phyloP scores from a whole-genome alignment of 2,329 filamentous ascomycete genomes.

The Orbilia oligospora region DNA sequence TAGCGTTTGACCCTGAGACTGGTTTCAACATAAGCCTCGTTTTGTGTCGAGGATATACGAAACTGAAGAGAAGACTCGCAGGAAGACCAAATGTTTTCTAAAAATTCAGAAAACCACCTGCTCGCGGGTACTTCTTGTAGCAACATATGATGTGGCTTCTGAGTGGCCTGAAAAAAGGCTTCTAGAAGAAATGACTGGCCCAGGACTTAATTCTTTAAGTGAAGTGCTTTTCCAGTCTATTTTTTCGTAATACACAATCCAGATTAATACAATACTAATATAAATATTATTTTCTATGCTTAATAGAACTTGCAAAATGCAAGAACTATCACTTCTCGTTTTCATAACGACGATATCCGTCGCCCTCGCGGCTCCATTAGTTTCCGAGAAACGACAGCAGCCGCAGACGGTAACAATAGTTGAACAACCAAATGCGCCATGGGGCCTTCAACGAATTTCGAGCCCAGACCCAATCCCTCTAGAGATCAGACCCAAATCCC shows the following conservation, averaged over 20 bases:
- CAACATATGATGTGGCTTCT: background rate
- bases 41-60: background rate
- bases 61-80: too few relatives aligned
- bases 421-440: background rate
- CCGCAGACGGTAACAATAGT: background rate
- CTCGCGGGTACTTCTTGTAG: too few relatives aligned
- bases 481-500: background rate
- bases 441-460: constrained; percentile 36
- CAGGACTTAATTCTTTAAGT: background rate
- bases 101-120: too few relatives aligned
- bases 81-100: too few relatives aligned
- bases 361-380: background rate
- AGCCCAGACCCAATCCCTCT: background rate
- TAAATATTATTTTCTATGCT: too few relatives aligned
- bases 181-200: background rate
- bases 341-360: background rate
- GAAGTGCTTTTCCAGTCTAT: background rate
- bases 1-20: constrained; percentile 9
- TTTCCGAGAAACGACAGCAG: background rate
- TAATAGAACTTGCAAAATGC: background rate
- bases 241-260: too few relatives aligned
- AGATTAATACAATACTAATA: too few relatives aligned
- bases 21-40: background rate
- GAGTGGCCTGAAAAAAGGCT: background rate
- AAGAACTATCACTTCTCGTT: background rate